Evolutionary conservation across 2,329 filamentous ascomycete genomes (phyloP), one percentile per base, ranked within the genome.

Genomic region (Colletotrichum echinochloae): DNA sequence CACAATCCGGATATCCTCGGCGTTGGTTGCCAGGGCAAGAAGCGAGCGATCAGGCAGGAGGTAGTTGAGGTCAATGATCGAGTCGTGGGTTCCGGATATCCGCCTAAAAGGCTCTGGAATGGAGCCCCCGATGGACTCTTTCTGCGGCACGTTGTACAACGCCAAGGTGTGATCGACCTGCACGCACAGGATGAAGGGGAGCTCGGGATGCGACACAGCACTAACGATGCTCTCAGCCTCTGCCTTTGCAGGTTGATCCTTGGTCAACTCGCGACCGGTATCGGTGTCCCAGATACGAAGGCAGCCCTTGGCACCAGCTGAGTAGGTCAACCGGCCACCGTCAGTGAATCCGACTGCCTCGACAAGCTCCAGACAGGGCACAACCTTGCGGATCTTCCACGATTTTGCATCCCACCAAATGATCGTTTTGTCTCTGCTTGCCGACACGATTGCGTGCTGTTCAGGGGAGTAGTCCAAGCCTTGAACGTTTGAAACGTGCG

Each of bases 61-160:
- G 76, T 96, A 98, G 37, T 92, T 93, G 41, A 99, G 84, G 78
- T 99, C 97, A 74, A 99, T 98, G 62, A 99, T 94, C 79, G 99
- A 96, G 79, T 99, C 97, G 79, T 98, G 94, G 8, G 96, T 98
- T 63, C 96, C 97, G 5, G 95, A 97, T 74, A 99, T 97, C 54
- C 94, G 89, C 74, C 93, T 90, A 54, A 93, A 87, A 0, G 82
- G 92, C 77, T 81, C 83, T 76, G 78, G 85, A 39, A 70, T 51
- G 0, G 60, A 14, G 1, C 51, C 71, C n/a, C 57, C 57, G 9
- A 63, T 60, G 52, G 79, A 74, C 14, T 79, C 77, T 69, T 82
- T 81, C 65, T 74, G 88, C 59, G 77, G 87, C 60, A 78, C 79
- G 70, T 77, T 86, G 79, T 95, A 94, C 39, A 98, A 83, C 57